A percentile compares a stretch with the other conserved stretches of the same genome.
Evolutionary conservation across 371 early-diverging fungal genomes (phyloP).

Genomic region (Mortierella sp.): DNA sequence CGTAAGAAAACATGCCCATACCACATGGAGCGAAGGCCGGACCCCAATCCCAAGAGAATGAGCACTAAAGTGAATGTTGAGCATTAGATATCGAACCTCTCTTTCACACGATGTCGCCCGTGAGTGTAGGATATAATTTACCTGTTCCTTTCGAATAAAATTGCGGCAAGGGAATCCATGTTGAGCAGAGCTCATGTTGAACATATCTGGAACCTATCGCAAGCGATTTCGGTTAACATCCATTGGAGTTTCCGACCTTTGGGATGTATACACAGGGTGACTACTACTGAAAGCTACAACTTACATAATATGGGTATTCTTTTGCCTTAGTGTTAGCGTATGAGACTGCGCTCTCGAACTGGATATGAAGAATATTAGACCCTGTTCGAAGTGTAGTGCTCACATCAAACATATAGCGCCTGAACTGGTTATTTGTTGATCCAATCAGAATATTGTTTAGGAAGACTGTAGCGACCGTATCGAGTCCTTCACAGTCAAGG

Average conservation of each 20-base stretch:
- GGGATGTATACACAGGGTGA: not conserved
- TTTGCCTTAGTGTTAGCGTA: slow-evolving; percentile 28
- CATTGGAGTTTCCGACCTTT: not conserved
- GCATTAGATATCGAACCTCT: not conserved
- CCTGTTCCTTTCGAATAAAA: slow-evolving; percentile 52
- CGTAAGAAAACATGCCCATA: not conserved
- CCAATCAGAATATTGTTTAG: slow-evolving; percentile 51
- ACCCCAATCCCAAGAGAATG: slow-evolving; percentile 57
- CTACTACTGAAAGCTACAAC: not conserved
- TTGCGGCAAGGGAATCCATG: slow-evolving; percentile 49
- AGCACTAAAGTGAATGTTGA: slow-evolving; percentile 27
- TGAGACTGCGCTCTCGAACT: slow-evolving; percentile 36
- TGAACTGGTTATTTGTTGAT: slow-evolving; percentile 58
- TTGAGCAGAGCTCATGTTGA: slow-evolving; percentile 51
- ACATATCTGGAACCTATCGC: slow-evolving; percentile 52
- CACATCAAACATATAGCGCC: slow-evolving; percentile 34
- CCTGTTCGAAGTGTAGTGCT: slow-evolving; percentile 13
- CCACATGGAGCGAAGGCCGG: slow-evolving; percentile 54
- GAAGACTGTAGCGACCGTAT: slow-evolving; percentile 57
- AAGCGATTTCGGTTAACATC: not conserved
- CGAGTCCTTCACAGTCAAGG: slow-evolving; percentile 59
- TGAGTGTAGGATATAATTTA: slow-evolving; percentile 4
- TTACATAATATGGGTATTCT: slow-evolving; percentile 48
- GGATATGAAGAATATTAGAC: slow-evolving; percentile 34
- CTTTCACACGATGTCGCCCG: not conserved